phyloP scores from a whole-genome alignment of 2,329 filamentous ascomycete genomes.

The Karstenula rhodostoma region DNA sequence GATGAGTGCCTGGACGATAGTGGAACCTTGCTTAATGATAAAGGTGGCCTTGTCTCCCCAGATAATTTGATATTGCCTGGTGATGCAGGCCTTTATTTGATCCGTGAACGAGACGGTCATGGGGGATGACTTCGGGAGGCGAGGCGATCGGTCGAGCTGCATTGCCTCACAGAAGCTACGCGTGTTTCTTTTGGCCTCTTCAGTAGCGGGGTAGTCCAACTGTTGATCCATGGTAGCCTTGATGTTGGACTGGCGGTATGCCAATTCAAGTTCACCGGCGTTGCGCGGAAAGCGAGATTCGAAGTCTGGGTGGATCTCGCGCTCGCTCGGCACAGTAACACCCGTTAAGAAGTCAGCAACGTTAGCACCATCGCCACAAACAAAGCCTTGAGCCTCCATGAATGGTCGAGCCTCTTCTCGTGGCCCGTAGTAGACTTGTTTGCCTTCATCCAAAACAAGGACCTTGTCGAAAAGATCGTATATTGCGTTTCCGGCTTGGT shows the following conservation, averaged over 20 bases:
- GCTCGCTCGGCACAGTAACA: conserved; percentile 62
- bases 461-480: conserved; percentile 76
- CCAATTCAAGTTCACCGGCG: conserved; percentile 51
- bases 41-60: conserved; percentile 71
- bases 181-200: conserved; percentile 51
- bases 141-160: conserved; percentile 62
- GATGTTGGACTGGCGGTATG: conserved; percentile 62
- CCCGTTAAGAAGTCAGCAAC: conserved; percentile 80
- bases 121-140: conserved; percentile 62
- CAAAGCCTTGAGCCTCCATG: conserved; percentile 73
- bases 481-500: conserved; percentile 59
- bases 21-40: conserved; percentile 67
- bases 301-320: conserved; percentile 50
- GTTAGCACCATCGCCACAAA: conserved; percentile 61
- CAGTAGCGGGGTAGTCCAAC: conserved; percentile 64
- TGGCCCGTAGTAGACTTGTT: conserved; percentile 77
- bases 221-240: conserved; percentile 62
- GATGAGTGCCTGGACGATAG: conserved; percentile 67
- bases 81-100: conserved; percentile 64
- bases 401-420: conserved; percentile 66
- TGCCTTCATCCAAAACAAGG: conserved; percentile 76
- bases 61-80: conserved; percentile 70
- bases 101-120: conserved; percentile 52
- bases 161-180: conserved; percentile 64
- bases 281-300: conserved; percentile 54